These are phyloP conservation scores for Neobulgaria alba DNA, from an alignment of 2,329 filamentous ascomycete species.

Conservation along the genomic window DNA sequence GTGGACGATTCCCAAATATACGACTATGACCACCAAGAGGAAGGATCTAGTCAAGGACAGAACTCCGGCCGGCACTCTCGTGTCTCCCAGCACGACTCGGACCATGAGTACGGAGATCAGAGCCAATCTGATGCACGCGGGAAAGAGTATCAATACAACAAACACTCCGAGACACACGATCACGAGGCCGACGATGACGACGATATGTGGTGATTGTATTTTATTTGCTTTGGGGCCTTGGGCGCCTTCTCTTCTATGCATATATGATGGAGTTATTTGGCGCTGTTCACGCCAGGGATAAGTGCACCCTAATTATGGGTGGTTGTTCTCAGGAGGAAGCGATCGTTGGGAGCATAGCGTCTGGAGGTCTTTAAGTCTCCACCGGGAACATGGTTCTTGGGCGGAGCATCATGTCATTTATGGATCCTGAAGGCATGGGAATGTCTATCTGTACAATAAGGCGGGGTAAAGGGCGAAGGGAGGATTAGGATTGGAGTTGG, in stretches of 20 bases:
- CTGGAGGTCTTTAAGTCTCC: constrained; percentile 16
- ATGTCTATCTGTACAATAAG: constrained; percentile 27
- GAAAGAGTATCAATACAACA: constrained; percentile 25
- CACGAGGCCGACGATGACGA: constrained; percentile 22
- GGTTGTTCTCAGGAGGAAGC: constrained; percentile 12
- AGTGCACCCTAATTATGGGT: constrained; percentile 5
- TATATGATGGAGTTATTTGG: constrained; percentile 29
- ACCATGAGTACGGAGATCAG: constrained; percentile 26
- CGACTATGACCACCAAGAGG: constrained; percentile 35
- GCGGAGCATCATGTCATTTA: constrained; percentile 18
- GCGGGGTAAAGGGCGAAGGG: constrained; percentile 11
- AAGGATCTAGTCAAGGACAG: constrained; percentile 27
- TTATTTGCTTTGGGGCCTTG: constrained; percentile 6
- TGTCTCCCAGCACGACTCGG: constrained; percentile 25
- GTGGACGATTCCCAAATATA: constrained; percentile 43
- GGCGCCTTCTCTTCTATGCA: constrained; percentile 19
- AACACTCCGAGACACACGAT: constrained; percentile 7
- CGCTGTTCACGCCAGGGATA: constrained; percentile 18
- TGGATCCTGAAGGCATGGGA: constrained; percentile 10
- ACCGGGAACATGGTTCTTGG: constrained; percentile 14
- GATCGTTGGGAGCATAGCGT: constrained; percentile 28
- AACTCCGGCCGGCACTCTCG: constrained; percentile 26
- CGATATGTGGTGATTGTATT: constrained; percentile 28
- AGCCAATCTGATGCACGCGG: constrained; percentile 21
- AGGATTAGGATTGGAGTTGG: constrained; percentile 16